These are phyloP conservation scores for Crithidia brevicula DNA, from an alignment of 208 protist genomes.

Conservation along the genomic window DNA sequence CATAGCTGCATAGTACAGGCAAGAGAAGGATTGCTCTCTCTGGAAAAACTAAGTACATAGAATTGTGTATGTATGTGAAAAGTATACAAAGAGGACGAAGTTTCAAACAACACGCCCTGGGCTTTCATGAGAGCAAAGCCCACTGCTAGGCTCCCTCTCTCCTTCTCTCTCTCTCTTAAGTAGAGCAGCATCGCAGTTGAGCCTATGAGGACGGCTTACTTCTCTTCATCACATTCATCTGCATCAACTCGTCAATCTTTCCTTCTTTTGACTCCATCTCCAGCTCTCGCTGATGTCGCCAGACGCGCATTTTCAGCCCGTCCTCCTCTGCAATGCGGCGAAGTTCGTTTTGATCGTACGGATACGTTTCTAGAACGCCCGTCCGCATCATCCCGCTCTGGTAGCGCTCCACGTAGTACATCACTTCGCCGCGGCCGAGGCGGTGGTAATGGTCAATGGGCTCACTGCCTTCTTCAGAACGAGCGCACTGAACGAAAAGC, in stretches of 20 bases:
- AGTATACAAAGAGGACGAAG: too few species aligned
- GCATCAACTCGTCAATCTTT: constrained; percentile 78
- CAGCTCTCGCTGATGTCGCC: constrained; percentile 76
- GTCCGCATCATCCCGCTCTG: constrained; percentile 80
- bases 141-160: too few species aligned
- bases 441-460: constrained; percentile 69
- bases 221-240: constrained; percentile 52
- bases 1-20: too few species aligned
- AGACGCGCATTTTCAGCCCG: constrained; percentile 85
- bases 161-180: too few species aligned
- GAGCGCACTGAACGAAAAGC: constrained; percentile 50
- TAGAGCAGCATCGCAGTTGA: neutral
- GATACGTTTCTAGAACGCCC: constrained; percentile 71
- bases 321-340: constrained; percentile 71
- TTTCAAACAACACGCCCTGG: too few species aligned
- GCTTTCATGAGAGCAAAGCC: too few species aligned
- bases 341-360: constrained; percentile 80
- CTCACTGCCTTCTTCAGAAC: constrained; percentile 59
- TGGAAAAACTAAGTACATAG: too few species aligned
- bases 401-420: constrained; percentile 84
- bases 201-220: neutral
- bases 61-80: too few species aligned
- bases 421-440: constrained; percentile 64
- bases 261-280: constrained; percentile 74
- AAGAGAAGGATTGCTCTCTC: too few species aligned